phyloP scores from a whole-genome alignment of 257 asterid species.

The Datura wrightii region DNA sequence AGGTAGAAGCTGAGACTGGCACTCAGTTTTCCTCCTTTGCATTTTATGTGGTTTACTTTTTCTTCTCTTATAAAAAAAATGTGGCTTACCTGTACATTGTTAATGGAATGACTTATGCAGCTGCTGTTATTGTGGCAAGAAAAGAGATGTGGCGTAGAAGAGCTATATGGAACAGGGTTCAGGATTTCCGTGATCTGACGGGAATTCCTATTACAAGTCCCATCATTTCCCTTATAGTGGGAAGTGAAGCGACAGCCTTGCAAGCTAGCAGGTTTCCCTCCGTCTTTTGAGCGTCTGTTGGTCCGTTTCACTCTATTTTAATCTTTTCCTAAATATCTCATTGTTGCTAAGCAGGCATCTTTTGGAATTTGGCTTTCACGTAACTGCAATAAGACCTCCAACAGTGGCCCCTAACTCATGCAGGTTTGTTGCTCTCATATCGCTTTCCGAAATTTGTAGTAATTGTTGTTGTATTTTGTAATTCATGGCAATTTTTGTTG shows the following conservation, averaged over 20 bases:
- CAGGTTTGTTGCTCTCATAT: constrained; percentile 61
- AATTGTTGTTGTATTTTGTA: background rate
- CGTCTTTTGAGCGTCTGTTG: background rate
- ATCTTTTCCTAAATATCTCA: constrained; percentile 35
- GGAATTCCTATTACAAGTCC: constrained; percentile 55
- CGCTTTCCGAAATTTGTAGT: background rate
- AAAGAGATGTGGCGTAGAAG: constrained; percentile 89
- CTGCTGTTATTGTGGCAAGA: constrained; percentile 78
- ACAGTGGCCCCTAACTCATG: constrained; percentile 96
- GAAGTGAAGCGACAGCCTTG: constrained; percentile 86
- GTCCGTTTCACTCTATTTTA: constrained; percentile 12
- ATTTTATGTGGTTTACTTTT: constrained; percentile 11
- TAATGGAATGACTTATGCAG: constrained; percentile 49
- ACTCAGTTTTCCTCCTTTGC: background rate
- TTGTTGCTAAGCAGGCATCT: constrained; percentile 73
- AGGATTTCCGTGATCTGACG: constrained; percentile 63
- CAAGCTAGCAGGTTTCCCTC: constrained; percentile 81
- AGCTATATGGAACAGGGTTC: constrained; percentile 65
- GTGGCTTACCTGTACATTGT: background rate
- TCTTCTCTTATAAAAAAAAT: background rate
- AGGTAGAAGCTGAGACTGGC: background rate
- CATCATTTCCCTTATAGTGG: constrained; percentile 67
- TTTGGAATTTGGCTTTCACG: constrained; percentile 73
- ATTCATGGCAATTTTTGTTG: background rate
- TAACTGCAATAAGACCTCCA: constrained; percentile 94